Conservation (phyloP, 1,139 yeast genomes). For the Keqinozyma sinolaborantium region DNA sequence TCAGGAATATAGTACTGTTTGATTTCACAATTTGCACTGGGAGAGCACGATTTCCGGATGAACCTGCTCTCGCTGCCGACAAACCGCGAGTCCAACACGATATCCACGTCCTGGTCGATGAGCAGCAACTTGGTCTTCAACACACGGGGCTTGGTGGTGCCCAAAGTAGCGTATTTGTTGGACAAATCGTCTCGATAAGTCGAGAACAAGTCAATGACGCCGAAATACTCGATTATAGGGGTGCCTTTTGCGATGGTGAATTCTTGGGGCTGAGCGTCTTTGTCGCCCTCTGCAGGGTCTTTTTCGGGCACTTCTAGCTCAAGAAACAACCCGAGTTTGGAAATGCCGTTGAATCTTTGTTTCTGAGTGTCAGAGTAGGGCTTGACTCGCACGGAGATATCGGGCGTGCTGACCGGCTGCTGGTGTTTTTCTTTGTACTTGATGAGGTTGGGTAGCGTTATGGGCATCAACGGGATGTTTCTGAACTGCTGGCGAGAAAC, state of each 20-base stretch:
- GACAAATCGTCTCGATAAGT: slow-evolving; percentile 61
- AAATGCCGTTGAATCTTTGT: slow-evolving; percentile 68
- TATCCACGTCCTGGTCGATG: slow-evolving; percentile 27
- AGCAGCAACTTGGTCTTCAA: slow-evolving; percentile 41
- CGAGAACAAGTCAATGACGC: slow-evolving; percentile 65
- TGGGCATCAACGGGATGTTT: slow-evolving; percentile 25
- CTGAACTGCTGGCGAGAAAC: slow-evolving; percentile 26
- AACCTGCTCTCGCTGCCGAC: slow-evolving; percentile 78
- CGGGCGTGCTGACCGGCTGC: slow-evolving; percentile 20
- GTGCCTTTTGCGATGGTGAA: slow-evolving; percentile 43
- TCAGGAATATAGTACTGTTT: slow-evolving; percentile 50
- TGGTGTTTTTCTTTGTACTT: slow-evolving; percentile 25
- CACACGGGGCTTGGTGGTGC: slow-evolving; percentile 81
- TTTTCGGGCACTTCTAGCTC: slow-evolving; percentile 15
- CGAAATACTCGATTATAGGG: slow-evolving; percentile 62
- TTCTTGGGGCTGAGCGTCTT: slow-evolving; percentile 9
- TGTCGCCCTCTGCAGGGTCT: slow-evolving; percentile 4
- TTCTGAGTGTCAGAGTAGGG: slow-evolving; percentile 53
- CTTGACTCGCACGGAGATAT: slow-evolving; percentile 35
- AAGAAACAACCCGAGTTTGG: slow-evolving; percentile 64
- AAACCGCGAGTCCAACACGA: slow-evolving; percentile 75
- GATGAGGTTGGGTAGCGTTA: slow-evolving; percentile 31
- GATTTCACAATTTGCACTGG: slow-evolving; percentile 66
- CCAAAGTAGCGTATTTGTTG: slow-evolving; percentile 80
- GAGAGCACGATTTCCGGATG: slow-evolving; percentile 66